A percentile compares a stretch with the other conserved stretches of the same genome.
These are phyloP conservation scores for Lasiodiplodia sp. DNA, from an alignment of 2,329 filamentous ascomycete genomes.

Conservation along the genomic window DNA sequence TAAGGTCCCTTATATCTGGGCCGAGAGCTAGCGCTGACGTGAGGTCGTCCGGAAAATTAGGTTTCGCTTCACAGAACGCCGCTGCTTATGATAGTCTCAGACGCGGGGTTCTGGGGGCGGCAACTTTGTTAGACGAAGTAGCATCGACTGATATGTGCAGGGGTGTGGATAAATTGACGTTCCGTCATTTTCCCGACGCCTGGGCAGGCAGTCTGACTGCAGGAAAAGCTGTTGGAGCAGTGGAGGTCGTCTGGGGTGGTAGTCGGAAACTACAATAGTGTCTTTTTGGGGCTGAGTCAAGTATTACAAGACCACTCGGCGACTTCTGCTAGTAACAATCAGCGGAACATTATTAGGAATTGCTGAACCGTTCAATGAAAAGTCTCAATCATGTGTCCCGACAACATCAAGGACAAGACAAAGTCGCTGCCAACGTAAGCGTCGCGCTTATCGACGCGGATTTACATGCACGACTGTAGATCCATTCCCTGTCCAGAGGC, in stretches of 20 bases:
- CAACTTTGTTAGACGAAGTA: background rate
- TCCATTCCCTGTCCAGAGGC: too few species aligned
- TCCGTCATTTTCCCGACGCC: background rate
- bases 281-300: too few species aligned
- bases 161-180: background rate
- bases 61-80: background rate
- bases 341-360: too few species aligned
- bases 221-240: background rate
- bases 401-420: too few species aligned
- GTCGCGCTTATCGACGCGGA: background rate
- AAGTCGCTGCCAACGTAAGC: constrained; percentile 2
- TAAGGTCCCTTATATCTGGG: background rate
- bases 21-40: constrained; percentile 19
- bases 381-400: too few species aligned
- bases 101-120: background rate
- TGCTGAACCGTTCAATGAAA: too few species aligned
- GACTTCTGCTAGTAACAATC: too few species aligned
- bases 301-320: too few species aligned
- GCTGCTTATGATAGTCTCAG: background rate
- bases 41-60: background rate
- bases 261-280: background rate
- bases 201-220: background rate
- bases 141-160: background rate
- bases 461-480: too few species aligned
- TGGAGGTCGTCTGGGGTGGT: background rate